A percentile compares a stretch with the other conserved stretches of the same genome.
Evolutionary conservation across 768 basidiomycete species (phyloP).

Genomic region (Lactarius indigo): DNA sequence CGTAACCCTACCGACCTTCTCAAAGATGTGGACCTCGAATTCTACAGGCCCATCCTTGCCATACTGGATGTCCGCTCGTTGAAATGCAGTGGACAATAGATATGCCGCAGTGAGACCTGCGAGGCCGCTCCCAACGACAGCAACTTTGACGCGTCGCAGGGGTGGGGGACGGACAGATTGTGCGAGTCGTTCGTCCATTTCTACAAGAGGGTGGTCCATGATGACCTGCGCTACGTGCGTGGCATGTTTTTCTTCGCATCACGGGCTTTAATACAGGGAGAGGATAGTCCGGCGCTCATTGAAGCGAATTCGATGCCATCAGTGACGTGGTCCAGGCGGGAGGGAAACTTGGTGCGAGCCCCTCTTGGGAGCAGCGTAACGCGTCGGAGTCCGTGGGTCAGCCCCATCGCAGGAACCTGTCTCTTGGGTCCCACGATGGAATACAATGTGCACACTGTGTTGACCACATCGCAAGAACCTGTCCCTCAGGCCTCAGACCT

Average conservation of each 20-base stretch:
- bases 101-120: conserved; percentile 71
- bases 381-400: neutral
- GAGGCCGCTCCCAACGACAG: conserved; percentile 68
- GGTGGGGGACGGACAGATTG: neutral
- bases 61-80: conserved; percentile 20
- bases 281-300: neutral
- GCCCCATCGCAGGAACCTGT: neutral
- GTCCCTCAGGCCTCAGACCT: too few species aligned
- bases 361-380: neutral
- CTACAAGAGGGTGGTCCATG: neutral
- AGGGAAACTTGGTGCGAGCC: too few species aligned
- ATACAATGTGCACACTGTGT: too few species aligned
- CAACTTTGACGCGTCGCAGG: conserved; percentile 49
- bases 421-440: too few species aligned
- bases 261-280: neutral
- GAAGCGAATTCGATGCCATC: neutral
- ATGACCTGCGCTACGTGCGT: neutral
- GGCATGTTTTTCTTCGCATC: neutral
- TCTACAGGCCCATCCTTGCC: conserved; percentile 35
- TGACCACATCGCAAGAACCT: too few species aligned
- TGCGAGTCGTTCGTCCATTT: neutral
- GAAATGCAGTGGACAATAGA: conserved; percentile 40
- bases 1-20: conserved; percentile 50
- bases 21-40: conserved; percentile 70
- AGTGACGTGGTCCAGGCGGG: too few species aligned